Conservation (phyloP, 441 rosid genomes). For the Gossypium lobatum region DNA sequence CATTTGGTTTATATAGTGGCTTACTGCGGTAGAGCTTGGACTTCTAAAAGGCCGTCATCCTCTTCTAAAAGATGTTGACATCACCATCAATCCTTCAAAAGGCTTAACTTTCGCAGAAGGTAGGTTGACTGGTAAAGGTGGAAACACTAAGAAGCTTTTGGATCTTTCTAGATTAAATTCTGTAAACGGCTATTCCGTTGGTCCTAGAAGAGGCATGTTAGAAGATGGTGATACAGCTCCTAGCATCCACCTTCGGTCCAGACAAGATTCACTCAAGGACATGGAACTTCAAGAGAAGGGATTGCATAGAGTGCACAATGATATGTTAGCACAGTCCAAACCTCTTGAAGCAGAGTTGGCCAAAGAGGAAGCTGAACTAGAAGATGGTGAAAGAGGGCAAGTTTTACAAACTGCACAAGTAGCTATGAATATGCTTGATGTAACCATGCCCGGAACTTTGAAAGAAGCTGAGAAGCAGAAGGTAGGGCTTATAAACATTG, state of each 20-base stretch:
- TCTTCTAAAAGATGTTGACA: slow-evolving; percentile 78
- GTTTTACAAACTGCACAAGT: slow-evolving; percentile 68
- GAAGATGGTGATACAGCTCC: slow-evolving; percentile 30
- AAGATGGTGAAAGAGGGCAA: slow-evolving; percentile 55
- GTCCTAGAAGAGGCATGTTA: slow-evolving; percentile 27
- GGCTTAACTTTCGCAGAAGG: slow-evolving; percentile 51
- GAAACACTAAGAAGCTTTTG: slow-evolving; percentile 34
- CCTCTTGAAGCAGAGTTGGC: slow-evolving; percentile 37
- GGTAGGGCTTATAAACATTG: slow-evolving; percentile 35
- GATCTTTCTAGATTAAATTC: slow-evolving; percentile 34
- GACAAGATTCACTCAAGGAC: slow-evolving; percentile 27
- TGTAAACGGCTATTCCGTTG: slow-evolving; percentile 38
- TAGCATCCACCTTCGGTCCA: slow-evolving; percentile 22
- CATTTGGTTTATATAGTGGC: slow-evolving; percentile 67
- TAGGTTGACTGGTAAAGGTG: slow-evolving; percentile 31
- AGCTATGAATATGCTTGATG: slow-evolving; percentile 84
- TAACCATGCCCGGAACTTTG: slow-evolving; percentile 68
- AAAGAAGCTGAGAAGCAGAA: slow-evolving; percentile 65
- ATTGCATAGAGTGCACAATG: slow-evolving; percentile 26
- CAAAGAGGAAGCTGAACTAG: slow-evolving; percentile 32
- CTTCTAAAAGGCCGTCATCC: slow-evolving; percentile 99
- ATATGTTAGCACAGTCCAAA: slow-evolving; percentile 26
- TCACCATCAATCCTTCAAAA: slow-evolving; percentile 62
- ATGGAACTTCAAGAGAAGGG: slow-evolving; percentile 26
- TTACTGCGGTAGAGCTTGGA: slow-evolving; percentile 89